Base-by-base conservation (phyloP, 208 protist species). In the Zelonia costaricensis region DNA sequence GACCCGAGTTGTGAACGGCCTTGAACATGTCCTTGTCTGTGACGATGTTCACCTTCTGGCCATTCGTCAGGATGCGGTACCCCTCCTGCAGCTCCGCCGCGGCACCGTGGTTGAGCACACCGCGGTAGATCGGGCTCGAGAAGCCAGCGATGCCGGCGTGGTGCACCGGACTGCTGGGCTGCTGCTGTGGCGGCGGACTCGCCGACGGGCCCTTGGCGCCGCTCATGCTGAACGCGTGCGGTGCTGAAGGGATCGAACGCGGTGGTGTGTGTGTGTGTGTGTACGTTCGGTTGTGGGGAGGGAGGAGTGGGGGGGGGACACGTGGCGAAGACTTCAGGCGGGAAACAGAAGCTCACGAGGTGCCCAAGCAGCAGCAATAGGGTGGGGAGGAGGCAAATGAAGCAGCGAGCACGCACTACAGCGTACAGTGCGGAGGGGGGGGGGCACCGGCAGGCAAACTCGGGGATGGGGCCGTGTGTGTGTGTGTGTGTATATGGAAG, bases 131-230 rank as follows among this genome's bases (percentile, higher is more conserved):
- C 13, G 60, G 46, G 60, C 60, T 65, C 4, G 60, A 65, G 48
- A 65, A 65, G 55, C 60, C 28, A 31, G 57, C 54, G 63, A 71
- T 25, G 74, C 60, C 20, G n/a, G 38, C 53, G 70, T 66, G 28
- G n/a, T n/a, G n/a, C n/a, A n/a, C n/a, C n/a, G n/a, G n/a, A n/a
- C 98, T 95, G 56, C 95, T 80, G 18, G 98, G 77, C 77, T 98
- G 95, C 46, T 93, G 91, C 74, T 85, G 75, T 7, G 61, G 53
- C 12, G 92, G 90, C 55, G 42, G 42, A 46, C 20, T 46, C 15
- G 42, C 4, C 15, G 42, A 5, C 7, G 42, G 5, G 5, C n/a
- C 42, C 15, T 46, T 46, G 8, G 42, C 42, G 9, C n/a, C 20
- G 15, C 42, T 46, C 42, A 46, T 46, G 8, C 15, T 48, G 22